Evolutionary conservation across 768 basidiomycete species (phyloP).

Genomic region (Boletellus ananiceps): DNA sequence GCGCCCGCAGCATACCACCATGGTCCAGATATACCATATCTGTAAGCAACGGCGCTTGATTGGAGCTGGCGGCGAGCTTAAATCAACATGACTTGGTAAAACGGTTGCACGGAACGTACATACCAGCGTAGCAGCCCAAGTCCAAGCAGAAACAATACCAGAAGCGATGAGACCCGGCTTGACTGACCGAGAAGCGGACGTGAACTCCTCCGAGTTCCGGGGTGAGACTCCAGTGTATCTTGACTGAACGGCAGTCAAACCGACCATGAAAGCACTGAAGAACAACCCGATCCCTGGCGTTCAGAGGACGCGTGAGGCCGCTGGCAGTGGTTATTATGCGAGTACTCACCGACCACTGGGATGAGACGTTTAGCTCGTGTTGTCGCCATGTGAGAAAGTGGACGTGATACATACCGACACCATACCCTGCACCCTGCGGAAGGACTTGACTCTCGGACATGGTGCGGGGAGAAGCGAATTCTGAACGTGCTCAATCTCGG

Average conservation of each 20-base stretch:
- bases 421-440: constrained; percentile 83
- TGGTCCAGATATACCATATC: constrained; percentile 78
- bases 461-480: neutral
- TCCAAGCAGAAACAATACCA: constrained; percentile 92
- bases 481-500: neutral
- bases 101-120: constrained; percentile 22
- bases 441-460: constrained; percentile 40
- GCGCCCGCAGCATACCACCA: constrained; percentile 95
- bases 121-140: constrained; percentile 78
- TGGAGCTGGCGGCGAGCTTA: constrained; percentile 46
- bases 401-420: constrained; percentile 52
- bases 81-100: neutral
- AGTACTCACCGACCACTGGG: constrained; percentile 45
- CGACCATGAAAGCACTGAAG: constrained; percentile 78
- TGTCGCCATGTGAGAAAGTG: neutral
- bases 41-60: constrained; percentile 81
- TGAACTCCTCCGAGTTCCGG: constrained; percentile 78
- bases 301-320: constrained; percentile 1
- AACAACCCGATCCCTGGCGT: constrained; percentile 77
- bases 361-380: constrained; percentile 1
- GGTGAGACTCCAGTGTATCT: constrained; percentile 82
- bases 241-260: constrained; percentile 73
- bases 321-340: neutral
- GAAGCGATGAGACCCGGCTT: constrained; percentile 91
- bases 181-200: constrained; percentile 74